phyloP scores from a whole-genome alignment of 768 basidiomycete genomes.

The Agaricus sinodeliciosus region DNA sequence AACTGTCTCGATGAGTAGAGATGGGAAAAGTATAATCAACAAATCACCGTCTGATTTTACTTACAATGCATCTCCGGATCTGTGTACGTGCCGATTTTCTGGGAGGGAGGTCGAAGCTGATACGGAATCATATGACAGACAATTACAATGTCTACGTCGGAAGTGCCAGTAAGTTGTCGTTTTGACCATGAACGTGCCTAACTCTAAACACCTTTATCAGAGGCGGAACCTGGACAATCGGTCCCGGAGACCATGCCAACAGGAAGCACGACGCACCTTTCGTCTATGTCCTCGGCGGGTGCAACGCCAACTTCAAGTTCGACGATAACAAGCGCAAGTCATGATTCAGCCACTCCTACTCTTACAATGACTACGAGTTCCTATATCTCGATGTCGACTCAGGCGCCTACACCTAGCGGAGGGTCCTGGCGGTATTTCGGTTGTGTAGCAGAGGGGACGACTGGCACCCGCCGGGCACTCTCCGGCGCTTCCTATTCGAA shows the following conservation, averaged over 20 bases:
- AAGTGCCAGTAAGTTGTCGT: conserved; percentile 29
- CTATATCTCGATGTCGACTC: not conserved
- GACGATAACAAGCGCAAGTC: too few species aligned
- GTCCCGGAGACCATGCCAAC: conserved; percentile 6
- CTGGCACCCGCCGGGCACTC: conserved; percentile 19
- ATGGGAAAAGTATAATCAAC: conserved; percentile 43
- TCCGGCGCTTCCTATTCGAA: conserved; percentile 17
- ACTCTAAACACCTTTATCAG: not conserved
- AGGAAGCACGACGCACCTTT: not conserved
- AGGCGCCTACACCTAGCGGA: not conserved
- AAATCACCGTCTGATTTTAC: conserved; percentile 39
- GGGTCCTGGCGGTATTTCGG: conserved; percentile 18
- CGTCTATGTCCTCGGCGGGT: not conserved
- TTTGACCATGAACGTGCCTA: not conserved
- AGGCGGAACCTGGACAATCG: conserved; percentile 10
- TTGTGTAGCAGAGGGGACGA: conserved; percentile 25
- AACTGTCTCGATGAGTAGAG: conserved; percentile 46
- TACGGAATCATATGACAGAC: conserved; percentile 25
- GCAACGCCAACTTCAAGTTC: too few species aligned
- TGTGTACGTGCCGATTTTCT: conserved; percentile 23
- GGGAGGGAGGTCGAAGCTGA: not conserved
- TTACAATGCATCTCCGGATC: conserved; percentile 26
- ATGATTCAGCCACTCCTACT: not conserved
- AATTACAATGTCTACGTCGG: conserved; percentile 63
- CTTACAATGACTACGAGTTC: not conserved